These are phyloP conservation scores for Ceratocystis eucalypticola DNA, from an alignment of 2,329 filamentous ascomycete species.

Conservation along the genomic window DNA sequence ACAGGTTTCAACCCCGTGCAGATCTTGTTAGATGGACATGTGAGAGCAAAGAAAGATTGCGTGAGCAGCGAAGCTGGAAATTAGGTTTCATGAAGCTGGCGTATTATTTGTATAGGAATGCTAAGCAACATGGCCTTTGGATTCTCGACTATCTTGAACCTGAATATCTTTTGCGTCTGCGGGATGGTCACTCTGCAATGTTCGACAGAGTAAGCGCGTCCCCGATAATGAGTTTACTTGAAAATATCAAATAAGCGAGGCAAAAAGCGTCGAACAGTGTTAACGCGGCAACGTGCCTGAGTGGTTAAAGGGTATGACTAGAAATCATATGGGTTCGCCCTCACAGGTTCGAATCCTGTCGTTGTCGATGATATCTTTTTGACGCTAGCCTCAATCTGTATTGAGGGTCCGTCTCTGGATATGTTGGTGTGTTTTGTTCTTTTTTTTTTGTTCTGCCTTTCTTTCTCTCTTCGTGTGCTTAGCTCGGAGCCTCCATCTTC, in stretches of 20 bases:
- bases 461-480: not conserved
- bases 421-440: not conserved
- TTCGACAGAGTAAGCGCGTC: too few species aligned
- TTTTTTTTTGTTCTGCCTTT: not conserved
- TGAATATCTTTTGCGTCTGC: too few species aligned
- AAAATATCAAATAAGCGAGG: not conserved
- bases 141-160: too few species aligned
- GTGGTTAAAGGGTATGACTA: constrained; percentile 20
- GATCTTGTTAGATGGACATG: too few species aligned
- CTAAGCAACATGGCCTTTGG: too few species aligned
- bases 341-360: constrained; percentile 19
- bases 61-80: too few species aligned
- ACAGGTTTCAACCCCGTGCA: too few species aligned
- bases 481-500: not conserved
- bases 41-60: too few species aligned
- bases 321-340: constrained; percentile 19
- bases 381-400: rapidly evolving
- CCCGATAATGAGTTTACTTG: not conserved
- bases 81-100: too few species aligned
- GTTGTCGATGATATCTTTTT: not conserved
- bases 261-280: not conserved
- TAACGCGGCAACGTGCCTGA: constrained; percentile 17
- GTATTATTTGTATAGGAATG: too few species aligned
- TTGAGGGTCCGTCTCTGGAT: not conserved
- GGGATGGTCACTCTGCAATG: too few species aligned